Evolutionary conservation across 768 basidiomycete species (phyloP), one percentile per base, ranked within the genome.

Genomic region (Podaxis rugospora): DNA sequence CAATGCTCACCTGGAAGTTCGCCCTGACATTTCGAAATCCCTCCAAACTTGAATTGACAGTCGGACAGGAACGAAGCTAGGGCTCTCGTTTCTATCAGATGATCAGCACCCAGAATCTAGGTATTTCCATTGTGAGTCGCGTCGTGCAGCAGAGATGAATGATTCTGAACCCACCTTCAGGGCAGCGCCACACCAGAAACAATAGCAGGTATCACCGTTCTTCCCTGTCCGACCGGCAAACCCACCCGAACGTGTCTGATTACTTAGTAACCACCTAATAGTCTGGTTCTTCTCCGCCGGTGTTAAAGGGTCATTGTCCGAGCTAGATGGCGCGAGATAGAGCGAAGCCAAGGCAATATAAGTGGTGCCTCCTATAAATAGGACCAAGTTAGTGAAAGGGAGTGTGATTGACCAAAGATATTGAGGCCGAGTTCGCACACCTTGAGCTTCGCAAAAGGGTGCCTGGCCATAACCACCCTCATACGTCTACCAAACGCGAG

Each of bases 381-480:
- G 28, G 7, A 18, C 36, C 27, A 60, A 25, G 35, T 42, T 25
- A 9, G 40, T 39, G 55, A 65, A 18, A 37, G 18, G 42, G 52
- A 5, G 21, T 51, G 37, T 25, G 39, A 18, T 32, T 16, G 52
- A 46, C 18, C 18, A 14, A 50, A 35, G 32, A 9, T 32, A 50
- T 55, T 57, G 23, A 44, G 52, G 61, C 32, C 36, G 11, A 51
- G 35, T 28, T 35, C 37, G 51, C 77, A 18, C 58, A 91, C 93
- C 95, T 72, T 94, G 87, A 3, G 95, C 89, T 74, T 99, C 96
- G 46, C 87, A 83, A 47, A 79, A 83, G 0, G 93, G 88, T 1
- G 83, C 78, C 68, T 95, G 91, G 0, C 92, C 93, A 66, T 91
- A 99, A 0, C 93, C 95, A 13, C 95, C 95, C 79, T 97, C 95